A percentile compares a stretch with the other conserved stretches of the same genome.
Conservation (phyloP, 495 filamentous ascomycete genomes). For the Pseudevernia furfuracea region DNA sequence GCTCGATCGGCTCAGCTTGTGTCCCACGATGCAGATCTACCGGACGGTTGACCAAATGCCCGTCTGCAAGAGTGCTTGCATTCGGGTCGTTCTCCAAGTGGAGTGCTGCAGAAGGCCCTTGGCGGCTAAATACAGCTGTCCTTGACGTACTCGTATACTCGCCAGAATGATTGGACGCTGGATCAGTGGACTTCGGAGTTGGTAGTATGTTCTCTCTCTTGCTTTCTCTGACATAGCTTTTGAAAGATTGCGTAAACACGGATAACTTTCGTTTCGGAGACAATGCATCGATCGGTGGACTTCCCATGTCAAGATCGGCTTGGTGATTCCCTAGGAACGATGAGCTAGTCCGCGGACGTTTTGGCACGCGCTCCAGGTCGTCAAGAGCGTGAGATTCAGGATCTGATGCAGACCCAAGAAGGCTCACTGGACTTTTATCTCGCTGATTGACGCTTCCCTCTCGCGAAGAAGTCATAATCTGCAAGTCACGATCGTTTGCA, state of each 20-base stretch:
- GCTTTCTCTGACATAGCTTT: background rate
- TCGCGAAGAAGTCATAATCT: background rate
- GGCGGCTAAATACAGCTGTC: background rate
- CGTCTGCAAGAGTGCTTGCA: background rate
- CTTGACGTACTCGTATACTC: background rate
- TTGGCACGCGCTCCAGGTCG: background rate
- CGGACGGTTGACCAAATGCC: background rate
- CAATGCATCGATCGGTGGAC: background rate
- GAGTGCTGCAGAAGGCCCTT: background rate
- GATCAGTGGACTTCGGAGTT: background rate
- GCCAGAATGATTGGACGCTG: background rate
- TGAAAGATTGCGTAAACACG: background rate
- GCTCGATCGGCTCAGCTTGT: conserved; percentile 15
- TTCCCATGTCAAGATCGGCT: background rate
- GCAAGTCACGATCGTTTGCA: background rate
- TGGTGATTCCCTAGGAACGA: background rate
- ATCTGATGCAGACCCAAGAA: background rate
- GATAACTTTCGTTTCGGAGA: background rate
- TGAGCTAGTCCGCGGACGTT: conserved; percentile 3
- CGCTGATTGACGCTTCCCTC: background rate
- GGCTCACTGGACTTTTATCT: background rate
- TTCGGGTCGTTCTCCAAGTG: background rate
- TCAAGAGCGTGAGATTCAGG: background rate
- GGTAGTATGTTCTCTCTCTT: background rate
- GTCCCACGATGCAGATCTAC: background rate